phyloP scores from a whole-genome alignment of 345 rosid species.

The Microcos paniculata region DNA sequence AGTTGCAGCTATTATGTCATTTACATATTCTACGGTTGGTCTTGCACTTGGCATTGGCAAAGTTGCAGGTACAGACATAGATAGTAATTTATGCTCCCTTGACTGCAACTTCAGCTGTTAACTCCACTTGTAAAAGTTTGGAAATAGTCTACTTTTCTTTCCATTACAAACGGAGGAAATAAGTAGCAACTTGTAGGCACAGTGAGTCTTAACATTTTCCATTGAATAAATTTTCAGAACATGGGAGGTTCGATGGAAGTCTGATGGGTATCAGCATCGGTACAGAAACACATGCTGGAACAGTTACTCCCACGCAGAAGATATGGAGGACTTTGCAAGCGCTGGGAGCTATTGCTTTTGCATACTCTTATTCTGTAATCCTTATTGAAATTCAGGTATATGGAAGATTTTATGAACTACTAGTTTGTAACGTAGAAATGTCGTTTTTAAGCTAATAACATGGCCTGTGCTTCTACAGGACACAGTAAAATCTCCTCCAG shows the following conservation, averaged over 20 bases:
- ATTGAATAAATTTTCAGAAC: constrained; percentile 30
- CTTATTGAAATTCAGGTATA: constrained; percentile 77
- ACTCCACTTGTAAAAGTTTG: not conserved
- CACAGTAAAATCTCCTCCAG: constrained; percentile 74
- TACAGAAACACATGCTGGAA: constrained; percentile 41
- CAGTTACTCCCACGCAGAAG: constrained; percentile 46
- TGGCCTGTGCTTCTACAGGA: constrained; percentile 39
- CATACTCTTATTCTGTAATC: constrained; percentile 63
- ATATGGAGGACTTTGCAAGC: constrained; percentile 73
- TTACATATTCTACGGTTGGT: constrained; percentile 70
- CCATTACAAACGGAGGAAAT: not conserved
- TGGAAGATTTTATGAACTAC: not conserved
- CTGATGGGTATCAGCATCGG: constrained; percentile 55
- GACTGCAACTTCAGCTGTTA: not conserved
- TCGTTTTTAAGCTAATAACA: not conserved
- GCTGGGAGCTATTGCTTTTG: constrained; percentile 79
- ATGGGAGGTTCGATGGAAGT: constrained; percentile 50
- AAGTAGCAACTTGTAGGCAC: too few relatives aligned
- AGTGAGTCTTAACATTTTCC: not conserved
- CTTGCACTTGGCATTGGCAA: constrained; percentile 72
- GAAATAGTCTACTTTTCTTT: not conserved
- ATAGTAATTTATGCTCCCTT: not conserved
- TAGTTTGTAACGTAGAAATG: not conserved
- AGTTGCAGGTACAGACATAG: constrained; percentile 44
- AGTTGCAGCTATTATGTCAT: constrained; percentile 83